Base-by-base conservation (phyloP, 192 early-diverging fungal genomes). In the Mortierella claussenii region DNA sequence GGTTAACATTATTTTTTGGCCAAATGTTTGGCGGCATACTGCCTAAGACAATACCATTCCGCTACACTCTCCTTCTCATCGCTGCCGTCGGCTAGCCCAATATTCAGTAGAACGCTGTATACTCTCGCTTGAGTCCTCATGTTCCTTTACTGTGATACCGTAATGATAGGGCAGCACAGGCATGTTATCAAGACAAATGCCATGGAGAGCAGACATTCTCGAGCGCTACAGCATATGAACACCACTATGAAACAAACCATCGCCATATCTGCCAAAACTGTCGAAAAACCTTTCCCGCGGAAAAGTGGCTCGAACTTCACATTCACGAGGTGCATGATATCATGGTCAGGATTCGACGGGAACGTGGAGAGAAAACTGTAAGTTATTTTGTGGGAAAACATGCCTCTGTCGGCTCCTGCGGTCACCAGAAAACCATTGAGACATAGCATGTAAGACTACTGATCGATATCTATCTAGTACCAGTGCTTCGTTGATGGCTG, bases 401-500 rank as follows among this genome's bases (percentile, higher is more conserved):
- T n/a, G n/a, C n/a, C n/a, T n/a, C n/a, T n/a, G n/a, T n/a, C n/a
- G n/a, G n/a, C n/a, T n/a, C n/a, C n/a, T n/a, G n/a, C n/a, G n/a
- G n/a, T n/a, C n/a, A n/a, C n/a, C n/a, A n/a, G n/a, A n/a, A n/a
- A n/a, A n/a, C n/a, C n/a, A n/a, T n/a, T n/a, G n/a, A n/a, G n/a
- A n/a, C n/a, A n/a, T n/a, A n/a, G n/a, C n/a, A n/a, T n/a, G n/a
- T n/a, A n/a, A n/a, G n/a, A n/a, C n/a, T n/a, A n/a, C n/a, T n/a
- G n/a, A n/a, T n/a, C 30, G 20, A 27, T 48, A n/a, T 54, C 31
- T 49, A 26, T 20, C 8, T 69, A 88, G 86, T 83, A 83, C 50
- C 69, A 58, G 27, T 88, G 86, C 54, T 88, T 68, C 45, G 83
- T 88, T 10, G 81, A 86, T 37, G 76, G 62, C 1, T 88, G 86